A percentile compares a stretch with the other conserved stretches of the same genome.
phyloP scores from a whole-genome alignment of 1,284 basidiomycete species.

The Tilletia setariae region DNA sequence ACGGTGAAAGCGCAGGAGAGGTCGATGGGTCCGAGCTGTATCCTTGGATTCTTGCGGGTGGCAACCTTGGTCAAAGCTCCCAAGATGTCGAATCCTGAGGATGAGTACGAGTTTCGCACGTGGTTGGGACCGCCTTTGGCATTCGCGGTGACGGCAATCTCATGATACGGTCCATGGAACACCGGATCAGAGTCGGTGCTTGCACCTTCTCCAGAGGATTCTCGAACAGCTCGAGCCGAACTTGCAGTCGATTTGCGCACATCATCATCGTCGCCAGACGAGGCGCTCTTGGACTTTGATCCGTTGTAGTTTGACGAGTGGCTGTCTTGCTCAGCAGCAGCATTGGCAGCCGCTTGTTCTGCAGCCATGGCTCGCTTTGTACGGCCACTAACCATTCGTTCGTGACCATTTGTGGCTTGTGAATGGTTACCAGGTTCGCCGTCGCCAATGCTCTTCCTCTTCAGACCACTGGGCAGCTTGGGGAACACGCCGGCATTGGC shows the following conservation, averaged over 20 bases:
- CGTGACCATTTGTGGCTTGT: background rate
- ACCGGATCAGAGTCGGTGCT: slow-evolving; percentile 5
- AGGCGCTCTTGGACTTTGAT: background rate
- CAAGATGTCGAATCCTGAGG: slow-evolving; percentile 84
- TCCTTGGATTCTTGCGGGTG: slow-evolving; percentile 69
- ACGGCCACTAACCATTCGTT: background rate
- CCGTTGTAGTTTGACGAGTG: slow-evolving; percentile 15
- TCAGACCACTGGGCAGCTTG: background rate
- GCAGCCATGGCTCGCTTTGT: slow-evolving; percentile 5
- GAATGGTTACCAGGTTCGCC: background rate
- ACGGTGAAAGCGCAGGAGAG: slow-evolving; percentile 84
- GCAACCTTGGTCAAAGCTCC: slow-evolving; percentile 75
- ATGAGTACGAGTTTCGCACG: slow-evolving; percentile 65
- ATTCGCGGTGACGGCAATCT: slow-evolving; percentile 8
- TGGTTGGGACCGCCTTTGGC: slow-evolving; percentile 9
- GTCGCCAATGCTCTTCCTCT: background rate
- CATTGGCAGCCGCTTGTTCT: slow-evolving; percentile 6
- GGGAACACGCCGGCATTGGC: background rate
- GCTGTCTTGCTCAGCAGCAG: slow-evolving; percentile 8
- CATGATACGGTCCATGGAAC: slow-evolving; percentile 13
- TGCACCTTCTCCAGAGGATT: background rate
- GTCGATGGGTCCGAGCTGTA: slow-evolving; percentile 84
- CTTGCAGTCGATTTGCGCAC: background rate
- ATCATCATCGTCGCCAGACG: slow-evolving; percentile 12
- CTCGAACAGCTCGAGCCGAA: slow-evolving; percentile 6